These are phyloP conservation scores for Carex sylvatica DNA, from an alignment of 202 grass and related monocot species.

Conservation along the genomic window DNA sequence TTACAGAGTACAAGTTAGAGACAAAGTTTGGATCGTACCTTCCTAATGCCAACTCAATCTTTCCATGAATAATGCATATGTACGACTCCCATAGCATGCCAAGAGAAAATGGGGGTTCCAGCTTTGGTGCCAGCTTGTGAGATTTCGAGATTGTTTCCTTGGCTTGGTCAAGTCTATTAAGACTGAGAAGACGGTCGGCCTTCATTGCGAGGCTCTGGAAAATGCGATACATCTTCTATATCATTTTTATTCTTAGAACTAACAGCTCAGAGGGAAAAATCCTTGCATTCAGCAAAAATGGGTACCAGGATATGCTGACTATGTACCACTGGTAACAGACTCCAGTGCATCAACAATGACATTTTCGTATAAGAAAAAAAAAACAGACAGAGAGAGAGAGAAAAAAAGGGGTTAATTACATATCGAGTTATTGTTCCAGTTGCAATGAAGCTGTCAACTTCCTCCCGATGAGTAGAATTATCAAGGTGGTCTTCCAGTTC, in stretches of 20 bases:
- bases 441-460: constrained; percentile 32
- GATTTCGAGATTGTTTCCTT: constrained; percentile 23
- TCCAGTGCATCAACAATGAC: too few species aligned
- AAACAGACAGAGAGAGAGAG: too few species aligned
- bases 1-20: neutral
- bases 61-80: constrained; percentile 17
- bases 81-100: constrained; percentile 20
- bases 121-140: constrained; percentile 6
- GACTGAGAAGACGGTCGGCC: constrained; percentile 33
- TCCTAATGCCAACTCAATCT: constrained; percentile 36
- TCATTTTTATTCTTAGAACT: too few species aligned
- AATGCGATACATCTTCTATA: neutral
- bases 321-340: too few species aligned
- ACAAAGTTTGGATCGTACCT: constrained; percentile 15
- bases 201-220: constrained; percentile 37
- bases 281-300: too few species aligned
- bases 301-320: too few species aligned
- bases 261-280: too few species aligned
- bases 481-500: constrained; percentile 33
- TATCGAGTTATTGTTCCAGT: constrained; percentile 26
- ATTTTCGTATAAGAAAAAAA: too few species aligned
- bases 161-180: constrained; percentile 27
- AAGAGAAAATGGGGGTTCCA: neutral
- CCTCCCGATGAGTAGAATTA: constrained; percentile 26
- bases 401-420: constrained; percentile 9